Base-by-base conservation (phyloP, 2,329 filamentous ascomycete genomes). In the Pseudogymnoascus sp. region DNA sequence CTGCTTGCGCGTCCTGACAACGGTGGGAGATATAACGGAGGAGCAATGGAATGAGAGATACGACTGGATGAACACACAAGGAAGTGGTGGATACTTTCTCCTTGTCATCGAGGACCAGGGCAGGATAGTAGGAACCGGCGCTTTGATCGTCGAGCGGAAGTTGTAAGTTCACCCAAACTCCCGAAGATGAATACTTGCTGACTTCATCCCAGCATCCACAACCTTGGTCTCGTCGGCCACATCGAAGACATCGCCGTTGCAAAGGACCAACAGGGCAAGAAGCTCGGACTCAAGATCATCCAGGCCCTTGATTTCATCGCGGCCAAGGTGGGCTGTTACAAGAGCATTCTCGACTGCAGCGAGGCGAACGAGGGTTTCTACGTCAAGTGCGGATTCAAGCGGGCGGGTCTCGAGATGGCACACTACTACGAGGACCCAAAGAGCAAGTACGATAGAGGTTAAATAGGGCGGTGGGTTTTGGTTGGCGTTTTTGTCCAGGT, bases 341-440 rank as follows among this genome's bases (percentile, higher is more conserved):
- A 94, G 87, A 91, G 86, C 66, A 97, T 99, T 68, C 83, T 97
- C 66, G 93, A 97, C 75, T 99, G 94, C 79, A 95, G 89, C 67
- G 93, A 97, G 75, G 85, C 88, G 68, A 99, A 97, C 74, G 91
- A 96, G 75, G 93, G 92, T 20, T 97, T 99, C 79, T 99, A 99
- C 75, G 82, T 96, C 75, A 97, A 97, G 82, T 97, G 94, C 76
- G 93, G 93, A 62, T 97, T 96, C 76, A 88, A 91, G 76, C 81
- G 91, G 64, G 93, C 91, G 28, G 94, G 94, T 14, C 77, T 97
- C 61, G 90, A 99, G 77, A 97, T 99, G 94, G 91, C 93, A 43
- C 91, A 96, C 78, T 96, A 96, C 76, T 94, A 95, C 59, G 65
- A 70, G 57, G 65, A 60, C 6, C 58, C 58, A 66, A 60, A 60